These are phyloP conservation scores for Gossypium australe DNA, from an alignment of 345 rosid species.

Conservation along the genomic window DNA sequence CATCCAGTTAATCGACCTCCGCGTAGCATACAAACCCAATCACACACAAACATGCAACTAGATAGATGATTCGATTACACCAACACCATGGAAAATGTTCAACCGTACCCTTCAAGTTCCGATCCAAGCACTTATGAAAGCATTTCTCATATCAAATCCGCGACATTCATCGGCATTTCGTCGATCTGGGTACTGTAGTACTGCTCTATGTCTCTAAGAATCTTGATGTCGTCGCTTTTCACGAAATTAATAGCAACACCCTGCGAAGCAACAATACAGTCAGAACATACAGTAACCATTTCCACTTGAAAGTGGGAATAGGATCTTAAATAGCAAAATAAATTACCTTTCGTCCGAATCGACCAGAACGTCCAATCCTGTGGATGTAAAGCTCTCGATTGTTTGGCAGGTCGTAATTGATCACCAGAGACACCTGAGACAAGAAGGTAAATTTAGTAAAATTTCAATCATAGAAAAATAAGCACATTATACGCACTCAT, in stretches of 20 bases:
- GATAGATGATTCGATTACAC: neutral
- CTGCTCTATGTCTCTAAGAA: conserved; percentile 80
- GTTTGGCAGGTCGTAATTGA: conserved; percentile 94
- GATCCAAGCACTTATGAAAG: neutral
- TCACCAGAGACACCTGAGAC: conserved; percentile 83
- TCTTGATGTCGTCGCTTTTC: conserved; percentile 82
- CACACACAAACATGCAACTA: neutral
- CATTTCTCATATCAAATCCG: conserved; percentile 42
- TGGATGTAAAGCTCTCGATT: conserved; percentile 98
- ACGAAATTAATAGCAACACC: conserved; percentile 93
- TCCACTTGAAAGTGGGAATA: neutral
- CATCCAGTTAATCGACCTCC: neutral
- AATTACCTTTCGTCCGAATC: conserved; percentile 94
- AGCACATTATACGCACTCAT: neutral
- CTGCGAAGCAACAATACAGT: conserved; percentile 25
- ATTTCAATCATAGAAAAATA: neutral
- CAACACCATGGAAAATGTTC: neutral
- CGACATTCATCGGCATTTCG: conserved; percentile 93
- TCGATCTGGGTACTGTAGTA: conserved; percentile 94
- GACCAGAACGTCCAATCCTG: conserved; percentile 95
- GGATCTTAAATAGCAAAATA: neutral
- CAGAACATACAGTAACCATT: neutral
- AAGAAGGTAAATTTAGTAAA: conserved; percentile 7
- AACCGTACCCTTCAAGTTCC: neutral
- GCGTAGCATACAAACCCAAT: neutral